Conservation (phyloP, 2,329 filamentous ascomycete species). For the Botrytis paeoniae region DNA sequence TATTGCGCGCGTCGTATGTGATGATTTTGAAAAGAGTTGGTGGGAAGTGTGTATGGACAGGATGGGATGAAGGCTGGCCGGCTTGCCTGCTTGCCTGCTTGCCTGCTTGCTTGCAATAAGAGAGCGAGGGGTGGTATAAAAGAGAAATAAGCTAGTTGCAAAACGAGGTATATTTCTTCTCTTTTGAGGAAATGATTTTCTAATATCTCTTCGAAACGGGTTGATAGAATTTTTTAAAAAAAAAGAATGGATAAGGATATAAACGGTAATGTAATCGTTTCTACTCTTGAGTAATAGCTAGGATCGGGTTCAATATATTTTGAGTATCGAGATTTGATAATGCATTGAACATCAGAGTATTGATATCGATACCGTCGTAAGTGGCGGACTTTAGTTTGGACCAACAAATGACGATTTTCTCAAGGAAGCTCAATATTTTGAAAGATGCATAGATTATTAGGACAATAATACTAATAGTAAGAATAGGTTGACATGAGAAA, state of each 20-base stretch:
- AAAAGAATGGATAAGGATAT: not conserved
- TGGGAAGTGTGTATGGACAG: not conserved
- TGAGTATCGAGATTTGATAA: not conserved
- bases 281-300: not conserved
- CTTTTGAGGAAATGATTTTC: not conserved
- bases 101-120: not conserved
- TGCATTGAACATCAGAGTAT: not conserved
- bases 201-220: not conserved
- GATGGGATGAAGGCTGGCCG: not conserved
- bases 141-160: not conserved
- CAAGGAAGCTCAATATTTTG: not conserved
- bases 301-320: not conserved
- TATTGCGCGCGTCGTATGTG: not conserved
- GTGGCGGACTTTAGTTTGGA: not conserved
- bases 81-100: too few relatives aligned
- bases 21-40: not conserved
- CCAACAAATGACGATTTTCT: not conserved
- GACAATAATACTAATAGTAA: not conserved
- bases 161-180: slow-evolving; percentile 5
- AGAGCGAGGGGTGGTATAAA: not conserved
- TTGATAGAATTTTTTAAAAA: not conserved
- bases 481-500: not conserved
- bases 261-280: not conserved
- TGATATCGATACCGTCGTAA: not conserved
- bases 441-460: not conserved